Percentiles rank a stretch among this genome's conserved stretches.
phyloP scores from a whole-genome alignment of 495 filamentous ascomycete species.

The Pseudomonodictys pantanalensis region DNA sequence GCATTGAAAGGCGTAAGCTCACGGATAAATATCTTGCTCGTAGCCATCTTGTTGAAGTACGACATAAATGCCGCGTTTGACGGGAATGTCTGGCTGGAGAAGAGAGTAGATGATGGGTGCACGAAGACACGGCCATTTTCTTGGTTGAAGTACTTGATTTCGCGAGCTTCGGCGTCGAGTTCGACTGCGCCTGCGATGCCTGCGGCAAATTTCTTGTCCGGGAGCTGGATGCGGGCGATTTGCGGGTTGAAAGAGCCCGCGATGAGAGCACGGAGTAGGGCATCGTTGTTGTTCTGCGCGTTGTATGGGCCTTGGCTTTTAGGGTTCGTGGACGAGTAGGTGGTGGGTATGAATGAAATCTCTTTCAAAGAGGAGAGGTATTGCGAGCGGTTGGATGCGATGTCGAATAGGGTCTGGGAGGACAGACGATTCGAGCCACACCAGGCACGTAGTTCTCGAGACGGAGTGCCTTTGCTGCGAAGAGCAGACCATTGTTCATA shows the following conservation, averaged over 20 bases:
- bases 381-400: constrained; percentile 79
- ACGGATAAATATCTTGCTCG: constrained; percentile 81
- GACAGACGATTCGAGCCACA: constrained; percentile 89
- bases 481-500: constrained; percentile 76
- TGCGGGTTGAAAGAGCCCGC: constrained; percentile 90
- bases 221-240: constrained; percentile 83
- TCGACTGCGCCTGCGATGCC: constrained; percentile 83
- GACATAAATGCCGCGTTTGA: constrained; percentile 67
- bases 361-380: constrained; percentile 84
- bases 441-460: constrained; percentile 68
- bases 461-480: constrained; percentile 51
- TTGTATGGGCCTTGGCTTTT: constrained; percentile 38
- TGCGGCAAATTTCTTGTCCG: constrained; percentile 89
- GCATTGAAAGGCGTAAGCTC: constrained; percentile 93
- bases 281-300: constrained; percentile 47
- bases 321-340: constrained; percentile 38
- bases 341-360: constrained; percentile 68
- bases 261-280: constrained; percentile 80
- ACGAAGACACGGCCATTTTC: constrained; percentile 88
- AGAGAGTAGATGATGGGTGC: constrained; percentile 82
- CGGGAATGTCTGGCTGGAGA: constrained; percentile 71
- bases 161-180: constrained; percentile 85
- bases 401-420: constrained; percentile 77
- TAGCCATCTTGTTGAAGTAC: constrained; percentile 88
- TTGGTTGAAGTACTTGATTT: constrained; percentile 87